These are phyloP conservation scores for Geotrichum klebahnii DNA, from an alignment of 1,139 yeast genomes.

Conservation along the genomic window DNA sequence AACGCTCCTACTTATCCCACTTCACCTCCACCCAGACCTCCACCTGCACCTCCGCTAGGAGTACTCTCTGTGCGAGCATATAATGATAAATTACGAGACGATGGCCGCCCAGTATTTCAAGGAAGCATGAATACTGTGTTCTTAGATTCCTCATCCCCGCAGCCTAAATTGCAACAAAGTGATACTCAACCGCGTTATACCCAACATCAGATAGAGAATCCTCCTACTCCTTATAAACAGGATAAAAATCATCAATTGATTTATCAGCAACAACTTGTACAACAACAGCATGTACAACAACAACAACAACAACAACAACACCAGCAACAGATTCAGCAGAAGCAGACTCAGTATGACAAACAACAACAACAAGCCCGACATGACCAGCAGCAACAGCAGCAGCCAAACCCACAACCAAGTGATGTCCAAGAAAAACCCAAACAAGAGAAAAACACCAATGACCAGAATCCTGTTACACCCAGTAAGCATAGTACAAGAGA, in stretches of 20 bases:
- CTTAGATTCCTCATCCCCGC: conserved; percentile 14
- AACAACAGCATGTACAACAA: conserved; percentile 22
- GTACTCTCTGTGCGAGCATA: conserved; percentile 37
- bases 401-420: conserved; percentile 35
- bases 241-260: conserved; percentile 25
- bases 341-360: conserved; percentile 20
- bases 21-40: conserved; percentile 42
- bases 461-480: conserved; percentile 32
- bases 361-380: conserved; percentile 23
- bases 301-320: conserved; percentile 26
- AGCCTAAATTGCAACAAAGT: conserved; percentile 20
- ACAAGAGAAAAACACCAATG: conserved; percentile 33
- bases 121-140: conserved; percentile 15
- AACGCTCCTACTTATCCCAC: conserved; percentile 27
- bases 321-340: conserved; percentile 20
- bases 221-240: conserved; percentile 29
- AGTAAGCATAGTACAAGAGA: conserved; percentile 37
- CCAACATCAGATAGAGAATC: conserved; percentile 18
- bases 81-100: conserved; percentile 19
- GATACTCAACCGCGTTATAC: conserved; percentile 13
- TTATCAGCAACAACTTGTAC: conserved; percentile 23
- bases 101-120: conserved; percentile 8
- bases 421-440: conserved; percentile 29
- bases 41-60: conserved; percentile 43
- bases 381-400: conserved; percentile 27